Base-by-base conservation (phyloP, 768 basidiomycete genomes). In the Cystofilobasidium ferigula region DNA sequence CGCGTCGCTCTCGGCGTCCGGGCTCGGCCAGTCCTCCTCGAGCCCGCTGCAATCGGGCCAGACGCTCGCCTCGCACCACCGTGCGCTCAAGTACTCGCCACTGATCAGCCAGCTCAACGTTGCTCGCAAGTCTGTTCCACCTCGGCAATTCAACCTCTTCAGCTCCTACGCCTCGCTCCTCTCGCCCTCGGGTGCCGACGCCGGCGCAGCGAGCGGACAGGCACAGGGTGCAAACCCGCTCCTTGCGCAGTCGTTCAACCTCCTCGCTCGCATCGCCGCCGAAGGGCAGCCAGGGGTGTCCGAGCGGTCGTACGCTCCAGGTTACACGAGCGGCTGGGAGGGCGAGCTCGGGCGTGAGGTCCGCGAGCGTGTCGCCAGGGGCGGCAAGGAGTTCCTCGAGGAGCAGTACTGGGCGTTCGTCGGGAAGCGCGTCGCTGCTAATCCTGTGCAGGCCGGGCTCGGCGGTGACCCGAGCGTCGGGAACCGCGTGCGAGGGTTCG, bases 31-130 rank as follows among this genome's bases (percentile, higher is more conserved):
- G 16, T 54, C 30, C 14, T 30, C 51, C 7, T 54, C 51, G 5
- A 4, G 13, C 13, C 51, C 26, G 14, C 61, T 57, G 16, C 57
- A 47, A 47, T 53, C 67, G 5, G 67, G 67, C 3, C 67, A 68
- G 48, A 68, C 61, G n/a, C 28, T 68, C 20, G 62, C 67, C 10
- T 63, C 30, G 42, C 67, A 68, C 24, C 56, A 68, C 12, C 89
- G 88, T 77, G 92, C 97, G 92, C 89, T 97, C 87, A 85, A 84
- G 16, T 99, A 97, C 74, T 88, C 93, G 78, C 83, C 84, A 57
- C 85, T 88, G 36, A 79, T 97, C 48, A 79, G 82, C 9, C 84
- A 88, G 28, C 78, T 97, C 59, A 92, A 95, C 77, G 45, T 61
- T 6, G 22, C 67, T 24, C 61, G 61, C 22, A 84, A 80, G 7